phyloP scores from a whole-genome alignment of 805 yeast genomes.

The Candida nitratophila region DNA sequence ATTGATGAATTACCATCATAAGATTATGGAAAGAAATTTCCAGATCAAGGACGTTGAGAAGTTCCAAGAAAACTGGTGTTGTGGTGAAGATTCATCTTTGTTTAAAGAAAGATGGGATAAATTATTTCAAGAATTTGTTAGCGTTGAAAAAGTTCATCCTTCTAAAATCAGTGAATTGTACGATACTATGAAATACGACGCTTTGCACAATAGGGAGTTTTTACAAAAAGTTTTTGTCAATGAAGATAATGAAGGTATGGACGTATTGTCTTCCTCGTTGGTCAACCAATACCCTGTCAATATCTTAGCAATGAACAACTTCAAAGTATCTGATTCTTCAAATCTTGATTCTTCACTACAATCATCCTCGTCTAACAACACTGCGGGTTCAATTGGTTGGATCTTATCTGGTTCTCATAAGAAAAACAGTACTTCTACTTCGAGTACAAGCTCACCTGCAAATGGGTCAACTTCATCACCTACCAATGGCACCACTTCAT shows the following conservation, averaged over 20 bases:
- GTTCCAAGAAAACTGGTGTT: slow-evolving; percentile 87
- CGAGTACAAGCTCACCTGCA: not conserved
- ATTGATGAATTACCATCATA: slow-evolving; percentile 85
- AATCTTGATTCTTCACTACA: slow-evolving; percentile 13
- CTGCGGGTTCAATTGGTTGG: slow-evolving; percentile 72
- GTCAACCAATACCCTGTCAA: slow-evolving; percentile 71
- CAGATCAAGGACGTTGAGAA: slow-evolving; percentile 53
- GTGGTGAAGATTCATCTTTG: slow-evolving; percentile 87
- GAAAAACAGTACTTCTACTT: too few species aligned
- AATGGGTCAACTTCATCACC: slow-evolving; percentile 7
- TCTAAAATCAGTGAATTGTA: slow-evolving; percentile 93
- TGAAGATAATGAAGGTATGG: slow-evolving; percentile 34
- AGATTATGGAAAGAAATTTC: slow-evolving; percentile 77
- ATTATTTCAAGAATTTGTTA: slow-evolving; percentile 81
- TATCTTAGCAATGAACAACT: slow-evolving; percentile 68
- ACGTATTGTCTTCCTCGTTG: slow-evolving; percentile 40
- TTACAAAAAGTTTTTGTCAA: slow-evolving; percentile 77
- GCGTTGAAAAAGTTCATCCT: slow-evolving; percentile 95
- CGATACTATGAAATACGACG: slow-evolving; percentile 98
- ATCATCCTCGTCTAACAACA: slow-evolving; percentile 16
- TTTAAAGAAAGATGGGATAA: slow-evolving; percentile 98
- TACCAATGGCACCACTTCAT: slow-evolving; percentile 5
- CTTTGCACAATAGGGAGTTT: slow-evolving; percentile 88
- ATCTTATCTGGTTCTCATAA: slow-evolving; percentile 32
- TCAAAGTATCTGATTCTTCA: slow-evolving; percentile 45